Conservation (phyloP, 495 filamentous ascomycete species). For the Lasiosphaeria miniovina region DNA sequence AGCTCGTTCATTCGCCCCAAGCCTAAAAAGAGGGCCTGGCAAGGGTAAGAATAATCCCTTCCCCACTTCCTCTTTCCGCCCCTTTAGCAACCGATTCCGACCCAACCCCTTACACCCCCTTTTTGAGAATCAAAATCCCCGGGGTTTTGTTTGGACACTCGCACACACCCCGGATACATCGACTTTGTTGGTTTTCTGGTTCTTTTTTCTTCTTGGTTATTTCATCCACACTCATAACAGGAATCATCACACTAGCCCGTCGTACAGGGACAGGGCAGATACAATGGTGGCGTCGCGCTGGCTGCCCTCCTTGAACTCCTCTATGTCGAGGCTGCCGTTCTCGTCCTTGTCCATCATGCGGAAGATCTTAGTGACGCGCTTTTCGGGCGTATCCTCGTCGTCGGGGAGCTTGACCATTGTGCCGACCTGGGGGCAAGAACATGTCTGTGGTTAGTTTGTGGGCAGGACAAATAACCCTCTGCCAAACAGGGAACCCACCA, state of each 20-base stretch:
- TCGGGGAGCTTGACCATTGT: conserved; percentile 99
- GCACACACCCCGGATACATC: too few species aligned
- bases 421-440: conserved; percentile 62
- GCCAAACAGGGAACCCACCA: conserved; percentile 57
- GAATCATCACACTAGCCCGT: conserved; percentile 72
- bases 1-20: too few species aligned
- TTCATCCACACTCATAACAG: too few species aligned
- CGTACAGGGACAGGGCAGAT: conserved; percentile 91
- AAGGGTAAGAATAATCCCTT: too few species aligned
- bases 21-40: too few species aligned
- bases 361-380: conserved; percentile 97
- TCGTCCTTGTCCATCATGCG: conserved; percentile 99
- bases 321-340: conserved; percentile 87
- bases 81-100: too few species aligned
- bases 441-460: neutral
- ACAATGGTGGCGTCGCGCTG: conserved; percentile 99
- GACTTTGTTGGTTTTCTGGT: too few species aligned
- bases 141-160: too few species aligned
- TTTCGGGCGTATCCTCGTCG: conserved; percentile 98
- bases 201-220: conserved; percentile 10
- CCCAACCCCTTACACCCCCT: too few species aligned
- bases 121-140: too few species aligned
- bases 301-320: conserved; percentile 98
- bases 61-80: too few species aligned
- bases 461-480: neutral